These are phyloP conservation scores for Xylaria sp. DNA, from an alignment of 2,329 filamentous ascomycete genomes.

Conservation along the genomic window DNA sequence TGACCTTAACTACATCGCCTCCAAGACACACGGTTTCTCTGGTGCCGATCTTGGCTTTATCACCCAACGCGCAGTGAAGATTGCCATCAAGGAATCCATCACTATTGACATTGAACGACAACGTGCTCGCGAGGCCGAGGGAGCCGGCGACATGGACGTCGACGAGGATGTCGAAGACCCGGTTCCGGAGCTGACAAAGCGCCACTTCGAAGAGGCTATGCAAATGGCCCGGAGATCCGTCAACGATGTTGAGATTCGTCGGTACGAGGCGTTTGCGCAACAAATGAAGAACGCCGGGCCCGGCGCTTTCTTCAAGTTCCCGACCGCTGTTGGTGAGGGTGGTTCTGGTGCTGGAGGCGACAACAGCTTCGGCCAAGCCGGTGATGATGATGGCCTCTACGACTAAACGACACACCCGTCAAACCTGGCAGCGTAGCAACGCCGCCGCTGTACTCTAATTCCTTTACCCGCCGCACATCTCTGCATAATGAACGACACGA, in stretches of 20 bases:
- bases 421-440: constrained; percentile 16
- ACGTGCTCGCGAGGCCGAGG: constrained; percentile 91
- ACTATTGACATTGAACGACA: constrained; percentile 82
- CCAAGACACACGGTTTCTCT: constrained; percentile 98
- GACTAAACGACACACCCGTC: constrained; percentile 62
- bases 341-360: constrained; percentile 67
- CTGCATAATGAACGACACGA: constrained; percentile 35
- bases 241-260: constrained; percentile 93
- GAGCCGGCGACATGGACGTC: constrained; percentile 78
- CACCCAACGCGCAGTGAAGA: constrained; percentile 97
- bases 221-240: constrained; percentile 90
- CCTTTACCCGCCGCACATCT: constrained; percentile 40
- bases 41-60: constrained; percentile 99
- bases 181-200: constrained; percentile 92
- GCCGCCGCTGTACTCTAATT: constrained; percentile 51
- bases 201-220: constrained; percentile 99
- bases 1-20: constrained; percentile 87
- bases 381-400: constrained; percentile 96
- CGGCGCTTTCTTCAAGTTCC: constrained; percentile 98
- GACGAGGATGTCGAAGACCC: constrained; percentile 87
- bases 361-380: constrained; percentile 77
- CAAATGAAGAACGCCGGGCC: constrained; percentile 98
- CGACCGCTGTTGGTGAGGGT: constrained; percentile 63
- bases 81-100: constrained; percentile 98
- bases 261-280: constrained; percentile 97